phyloP scores from a whole-genome alignment of 129 eudicot species.

The Rutidosis leptorrhynchoides region DNA sequence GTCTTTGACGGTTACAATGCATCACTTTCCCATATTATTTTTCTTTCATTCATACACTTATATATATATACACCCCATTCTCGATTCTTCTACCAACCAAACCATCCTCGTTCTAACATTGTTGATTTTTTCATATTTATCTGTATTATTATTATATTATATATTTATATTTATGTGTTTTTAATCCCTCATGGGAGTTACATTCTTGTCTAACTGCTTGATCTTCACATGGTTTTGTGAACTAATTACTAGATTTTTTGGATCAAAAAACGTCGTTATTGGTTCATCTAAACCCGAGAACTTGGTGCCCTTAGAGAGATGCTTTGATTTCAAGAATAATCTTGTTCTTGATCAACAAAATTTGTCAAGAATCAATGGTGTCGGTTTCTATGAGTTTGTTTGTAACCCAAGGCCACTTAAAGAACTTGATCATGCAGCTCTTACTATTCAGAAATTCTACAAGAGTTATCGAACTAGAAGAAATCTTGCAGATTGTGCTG shows the following conservation, averaged over 20 bases:
- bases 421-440: constrained; percentile 52
- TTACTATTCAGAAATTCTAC: constrained; percentile 64
- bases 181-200: constrained; percentile 15
- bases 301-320: constrained; percentile 7
- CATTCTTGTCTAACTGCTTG: constrained; percentile 19
- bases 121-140: background rate
- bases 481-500: constrained; percentile 85
- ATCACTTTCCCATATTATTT: constrained; percentile 30
- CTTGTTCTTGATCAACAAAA: constrained; percentile 35
- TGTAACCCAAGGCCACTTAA: constrained; percentile 18
- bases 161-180: background rate
- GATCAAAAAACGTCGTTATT: background rate
- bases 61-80: constrained; percentile 23
- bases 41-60: constrained; percentile 18
- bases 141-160: too few relatives aligned
- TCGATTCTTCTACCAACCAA: constrained; percentile 17
- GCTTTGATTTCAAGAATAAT: constrained; percentile 30
- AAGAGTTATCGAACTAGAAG: constrained; percentile 72
- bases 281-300: background rate
- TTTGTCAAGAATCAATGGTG: background rate
- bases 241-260: constrained; percentile 2
- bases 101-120: background rate
- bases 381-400: constrained; percentile 20
- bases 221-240: constrained; percentile 23
- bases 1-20: constrained; percentile 33